Evolutionary conservation across 129 eudicot genomes (phyloP).

Genomic region (Chrysanthemum seticuspe): DNA sequence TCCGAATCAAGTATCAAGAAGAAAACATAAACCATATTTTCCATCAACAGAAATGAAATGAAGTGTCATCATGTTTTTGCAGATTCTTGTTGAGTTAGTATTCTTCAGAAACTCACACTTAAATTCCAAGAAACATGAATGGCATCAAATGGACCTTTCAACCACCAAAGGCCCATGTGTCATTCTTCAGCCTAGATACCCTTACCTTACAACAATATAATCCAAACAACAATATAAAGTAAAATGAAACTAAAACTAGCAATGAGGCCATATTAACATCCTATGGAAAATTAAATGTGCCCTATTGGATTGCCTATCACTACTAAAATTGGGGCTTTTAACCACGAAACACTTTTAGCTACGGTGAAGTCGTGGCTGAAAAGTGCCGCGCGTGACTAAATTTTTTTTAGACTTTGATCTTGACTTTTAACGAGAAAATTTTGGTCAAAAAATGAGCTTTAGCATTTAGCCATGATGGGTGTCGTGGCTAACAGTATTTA

Average conservation of each 20-base stretch:
- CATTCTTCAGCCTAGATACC: slow-evolving; percentile 10
- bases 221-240: slow-evolving; percentile 18
- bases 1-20: too few relatives aligned
- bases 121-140: slow-evolving; percentile 27
- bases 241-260: background rate
- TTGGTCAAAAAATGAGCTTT: too few relatives aligned
- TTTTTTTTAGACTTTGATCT: too few relatives aligned
- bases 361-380: too few relatives aligned
- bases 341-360: too few relatives aligned
- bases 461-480: too few relatives aligned
- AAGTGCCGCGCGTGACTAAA: too few relatives aligned
- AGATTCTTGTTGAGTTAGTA: slow-evolving; percentile 7
- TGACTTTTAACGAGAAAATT: too few relatives aligned
- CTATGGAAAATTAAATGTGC: background rate
- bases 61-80: slow-evolving; percentile 24
- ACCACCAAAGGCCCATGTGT: slow-evolving; percentile 29
- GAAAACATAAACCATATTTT: slow-evolving; percentile 17
- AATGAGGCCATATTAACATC: slow-evolving; percentile 1
- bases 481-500: too few relatives aligned
- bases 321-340: too few relatives aligned
- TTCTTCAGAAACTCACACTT: slow-evolving; percentile 22
- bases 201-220: slow-evolving; percentile 15
- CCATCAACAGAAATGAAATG: slow-evolving; percentile 24
- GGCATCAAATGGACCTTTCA: slow-evolving; percentile 33
- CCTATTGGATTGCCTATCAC: too few relatives aligned